Evolutionary conservation across 164 flowering plant species (phyloP).

Genomic region (Macadamia integrifolia): DNA sequence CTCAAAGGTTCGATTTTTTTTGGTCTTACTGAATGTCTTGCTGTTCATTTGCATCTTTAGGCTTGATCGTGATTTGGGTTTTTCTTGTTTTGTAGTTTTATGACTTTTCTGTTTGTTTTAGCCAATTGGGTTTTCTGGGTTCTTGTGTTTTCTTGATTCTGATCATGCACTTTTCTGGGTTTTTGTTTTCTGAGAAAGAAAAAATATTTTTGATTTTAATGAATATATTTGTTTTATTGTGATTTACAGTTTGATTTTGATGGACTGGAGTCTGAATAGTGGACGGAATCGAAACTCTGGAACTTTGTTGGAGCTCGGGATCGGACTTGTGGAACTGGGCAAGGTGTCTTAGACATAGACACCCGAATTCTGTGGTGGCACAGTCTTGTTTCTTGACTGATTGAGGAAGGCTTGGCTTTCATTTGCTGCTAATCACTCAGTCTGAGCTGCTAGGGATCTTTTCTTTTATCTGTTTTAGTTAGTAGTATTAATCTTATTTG

Average conservation of each 20-base stretch:
- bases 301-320: slow-evolving; percentile 13
- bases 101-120: background rate
- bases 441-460: background rate
- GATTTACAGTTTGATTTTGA: slow-evolving; percentile 17
- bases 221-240: background rate
- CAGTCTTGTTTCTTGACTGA: slow-evolving; percentile 6
- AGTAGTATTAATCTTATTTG: background rate
- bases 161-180: background rate
- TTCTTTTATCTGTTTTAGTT: slow-evolving; percentile 1
- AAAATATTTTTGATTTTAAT: background rate
- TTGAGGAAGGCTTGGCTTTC: slow-evolving; percentile 3
- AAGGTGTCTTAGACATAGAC: slow-evolving; percentile 8
- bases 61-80: background rate
- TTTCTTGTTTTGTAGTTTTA: background rate
- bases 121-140: background rate
- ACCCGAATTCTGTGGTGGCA: slow-evolving; percentile 6
- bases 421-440: background rate
- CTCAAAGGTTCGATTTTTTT: slow-evolving; percentile 12
- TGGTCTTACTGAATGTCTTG: background rate
- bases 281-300: slow-evolving; percentile 1
- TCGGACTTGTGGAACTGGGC: slow-evolving; percentile 19
- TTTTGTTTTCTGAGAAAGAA: background rate
- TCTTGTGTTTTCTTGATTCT: slow-evolving; percentile 2
- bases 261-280: slow-evolving; percentile 15
- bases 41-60: background rate